A percentile compares a stretch with the other conserved stretches of the same genome.
Conservation (phyloP, 805 yeast species). For the Groenewaldozyma tartarivorans region DNA sequence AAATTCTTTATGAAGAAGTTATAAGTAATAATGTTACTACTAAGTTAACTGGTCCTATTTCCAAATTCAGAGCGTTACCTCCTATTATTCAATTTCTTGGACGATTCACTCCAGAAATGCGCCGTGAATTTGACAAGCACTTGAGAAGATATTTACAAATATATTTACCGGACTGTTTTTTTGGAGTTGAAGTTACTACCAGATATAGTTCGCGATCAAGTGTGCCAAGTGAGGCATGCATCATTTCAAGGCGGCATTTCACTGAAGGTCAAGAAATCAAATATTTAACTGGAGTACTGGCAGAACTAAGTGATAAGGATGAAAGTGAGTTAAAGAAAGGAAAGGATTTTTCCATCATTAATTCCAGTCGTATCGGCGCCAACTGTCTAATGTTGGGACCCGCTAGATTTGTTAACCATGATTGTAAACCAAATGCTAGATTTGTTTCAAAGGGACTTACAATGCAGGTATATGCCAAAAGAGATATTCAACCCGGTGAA, state of each 20-base stretch:
- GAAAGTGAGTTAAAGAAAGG: constrained; percentile 25
- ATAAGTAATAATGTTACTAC: constrained; percentile 2
- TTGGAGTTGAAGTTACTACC: constrained; percentile 35
- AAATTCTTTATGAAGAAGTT: constrained; percentile 11
- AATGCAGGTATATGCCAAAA: constrained; percentile 28
- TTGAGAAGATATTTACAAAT: constrained; percentile 29
- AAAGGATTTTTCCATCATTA: constrained; percentile 35
- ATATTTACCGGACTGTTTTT: constrained; percentile 31
- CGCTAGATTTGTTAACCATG: constrained; percentile 39
- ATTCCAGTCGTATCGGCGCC: constrained; percentile 27
- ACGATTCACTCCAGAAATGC: constrained; percentile 17
- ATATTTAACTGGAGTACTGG: constrained; percentile 31
- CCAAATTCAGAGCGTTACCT: constrained; percentile 20
- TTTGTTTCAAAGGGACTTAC: constrained; percentile 26
- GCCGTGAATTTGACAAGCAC: constrained; percentile 30
- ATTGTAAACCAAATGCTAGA: constrained; percentile 35
- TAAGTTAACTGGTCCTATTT: constrained; percentile 15
- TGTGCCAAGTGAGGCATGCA: constrained; percentile 29
- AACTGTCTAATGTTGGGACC: constrained; percentile 40
- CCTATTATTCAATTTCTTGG: constrained; percentile 23
- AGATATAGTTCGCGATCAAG: constrained; percentile 27
- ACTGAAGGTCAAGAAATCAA: constrained; percentile 27
- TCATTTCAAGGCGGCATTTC: constrained; percentile 29
- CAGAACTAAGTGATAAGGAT: constrained; percentile 28
- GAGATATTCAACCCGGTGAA: constrained; percentile 34